Conservation (phyloP, 1,284 basidiomycete genomes). For the Mixia osmundae region DNA sequence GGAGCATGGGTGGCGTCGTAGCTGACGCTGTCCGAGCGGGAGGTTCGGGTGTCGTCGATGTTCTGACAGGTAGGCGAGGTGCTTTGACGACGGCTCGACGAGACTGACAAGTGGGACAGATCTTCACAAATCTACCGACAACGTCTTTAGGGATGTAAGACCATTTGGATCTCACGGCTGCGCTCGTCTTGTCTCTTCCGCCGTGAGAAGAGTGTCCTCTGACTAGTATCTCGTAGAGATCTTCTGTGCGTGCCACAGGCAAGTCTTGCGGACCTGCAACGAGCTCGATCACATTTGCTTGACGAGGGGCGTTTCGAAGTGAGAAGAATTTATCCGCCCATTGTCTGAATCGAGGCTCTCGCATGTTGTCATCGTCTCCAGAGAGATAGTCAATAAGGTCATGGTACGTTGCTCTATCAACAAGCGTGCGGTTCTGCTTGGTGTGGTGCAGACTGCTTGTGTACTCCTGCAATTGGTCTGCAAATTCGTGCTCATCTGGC, state of each 20-base stretch:
- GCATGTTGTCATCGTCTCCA: constrained; percentile 57
- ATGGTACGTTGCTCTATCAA: constrained; percentile 30
- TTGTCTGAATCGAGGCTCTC: constrained; percentile 1
- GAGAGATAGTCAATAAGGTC: constrained; percentile 37
- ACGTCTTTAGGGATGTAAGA: constrained; percentile 54
- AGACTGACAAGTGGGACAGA: constrained; percentile 39
- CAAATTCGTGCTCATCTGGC: constrained; percentile 34
- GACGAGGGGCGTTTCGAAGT: constrained; percentile 25
- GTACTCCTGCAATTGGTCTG: constrained; percentile 32
- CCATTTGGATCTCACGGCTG: constrained; percentile 34
- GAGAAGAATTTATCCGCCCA: constrained; percentile 7
- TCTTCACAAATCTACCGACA: constrained; percentile 44
- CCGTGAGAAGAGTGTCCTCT: constrained; percentile 48
- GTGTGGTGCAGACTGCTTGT: constrained; percentile 31
- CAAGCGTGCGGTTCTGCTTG: constrained; percentile 42
- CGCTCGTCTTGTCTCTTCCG: constrained; percentile 43
- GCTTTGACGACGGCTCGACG: constrained; percentile 4
- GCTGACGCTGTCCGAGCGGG: too few species aligned
- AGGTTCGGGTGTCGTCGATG: too few species aligned
- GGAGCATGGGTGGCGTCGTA: too few species aligned
- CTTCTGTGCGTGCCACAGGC: constrained; percentile 44
- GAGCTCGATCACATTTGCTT: constrained; percentile 31
- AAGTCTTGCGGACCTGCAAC: constrained; percentile 38
- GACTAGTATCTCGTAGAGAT: constrained; percentile 47
- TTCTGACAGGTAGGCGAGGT: too few species aligned